Evolutionary conservation across 192 early-diverging fungal species (phyloP), one percentile per base, ranked within the genome.

Genomic region (Umbelopsis sp.): DNA sequence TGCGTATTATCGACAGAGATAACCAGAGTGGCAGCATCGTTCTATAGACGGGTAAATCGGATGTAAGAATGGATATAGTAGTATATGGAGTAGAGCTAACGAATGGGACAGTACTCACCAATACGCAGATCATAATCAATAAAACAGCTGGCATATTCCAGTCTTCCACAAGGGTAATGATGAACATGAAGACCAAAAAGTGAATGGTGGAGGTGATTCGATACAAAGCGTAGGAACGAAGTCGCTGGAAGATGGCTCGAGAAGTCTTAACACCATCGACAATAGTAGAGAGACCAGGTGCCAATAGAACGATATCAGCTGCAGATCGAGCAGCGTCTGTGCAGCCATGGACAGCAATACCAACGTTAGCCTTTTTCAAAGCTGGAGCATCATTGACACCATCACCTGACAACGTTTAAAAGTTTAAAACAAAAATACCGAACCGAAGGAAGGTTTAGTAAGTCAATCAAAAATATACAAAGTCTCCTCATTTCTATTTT

Each of bases 371-470:
- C 87, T 97, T 97, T 84, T 98, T 98, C 29, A 98, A 83, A 21
- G 97, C 97, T 14, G 97, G 97, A 17, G 97, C 97, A 81, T 98
- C 97, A 79, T 98, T 98, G 66, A 96, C 93, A 83, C 95, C 95
- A 82, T 96, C 94, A 67, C 32, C 84, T 86, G 29, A 91, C 7
- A 20, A 38, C 17, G 0, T 29, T 7, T 25, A 12, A 11, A 65
- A 34, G 26, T 38, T 17, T 2, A 17, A 22, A 41, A 10, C 11
- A 20, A 22, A 25, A 78, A 59, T n/a, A n/a, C n/a, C n/a, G n/a
- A n/a, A n/a, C n/a, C n/a, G n/a, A n/a, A n/a, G n/a, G n/a, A n/a
- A n/a, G n/a, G 47, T 1, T 62, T 32, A 62, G 29, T 22, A 24
- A n/a, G n/a, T n/a, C n/a, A n/a, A n/a, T n/a, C n/a, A n/a, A n/a